phyloP scores from a whole-genome alignment of 768 basidiomycete species.

The Mycena latifolia region DNA sequence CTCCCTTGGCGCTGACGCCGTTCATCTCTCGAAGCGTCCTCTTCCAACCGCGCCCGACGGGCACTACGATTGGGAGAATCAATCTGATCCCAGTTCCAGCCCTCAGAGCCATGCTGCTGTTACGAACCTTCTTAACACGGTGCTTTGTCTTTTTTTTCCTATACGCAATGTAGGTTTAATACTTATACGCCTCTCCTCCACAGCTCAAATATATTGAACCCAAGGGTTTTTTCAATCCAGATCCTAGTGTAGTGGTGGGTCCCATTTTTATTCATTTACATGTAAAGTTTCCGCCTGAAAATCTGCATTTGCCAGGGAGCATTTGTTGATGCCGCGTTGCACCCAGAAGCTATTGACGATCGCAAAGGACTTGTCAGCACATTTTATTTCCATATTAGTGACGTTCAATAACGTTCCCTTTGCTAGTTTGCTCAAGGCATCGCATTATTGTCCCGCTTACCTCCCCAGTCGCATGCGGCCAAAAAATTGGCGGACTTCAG shows the following conservation, averaged over 20 bases:
- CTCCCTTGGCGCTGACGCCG: conserved; percentile 46
- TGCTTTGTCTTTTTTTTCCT: too few relatives aligned
- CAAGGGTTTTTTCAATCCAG: conserved; percentile 41
- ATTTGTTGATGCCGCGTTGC: conserved; percentile 41
- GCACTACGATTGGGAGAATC: conserved; percentile 57
- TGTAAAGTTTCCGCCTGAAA: too few relatives aligned
- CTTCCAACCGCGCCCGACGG: conserved; percentile 57
- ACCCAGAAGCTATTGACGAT: conserved; percentile 59
- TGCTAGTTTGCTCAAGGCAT: too few relatives aligned
- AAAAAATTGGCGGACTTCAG: conserved; percentile 41
- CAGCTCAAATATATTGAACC: conserved; percentile 39
- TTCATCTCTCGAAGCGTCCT: conserved; percentile 50
- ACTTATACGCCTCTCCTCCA: background rate
- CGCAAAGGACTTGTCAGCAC: conserved; percentile 49
- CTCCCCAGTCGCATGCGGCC: conserved; percentile 28
- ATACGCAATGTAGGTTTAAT: too few relatives aligned
- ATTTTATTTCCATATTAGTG: background rate
- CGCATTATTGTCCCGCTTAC: too few relatives aligned
- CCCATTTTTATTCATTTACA: background rate
- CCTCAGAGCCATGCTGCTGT: conserved; percentile 50
- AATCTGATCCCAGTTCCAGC: conserved; percentile 41
- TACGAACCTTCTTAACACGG: conserved; percentile 46
- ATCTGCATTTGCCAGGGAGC: conserved; percentile 42
- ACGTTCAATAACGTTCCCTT: too few relatives aligned
- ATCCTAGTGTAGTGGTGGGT: conserved; percentile 42